These are phyloP conservation scores for Stagonosporopsis cucurbitacearum DNA, from an alignment of 2,329 filamentous ascomycete genomes.

Conservation along the genomic window DNA sequence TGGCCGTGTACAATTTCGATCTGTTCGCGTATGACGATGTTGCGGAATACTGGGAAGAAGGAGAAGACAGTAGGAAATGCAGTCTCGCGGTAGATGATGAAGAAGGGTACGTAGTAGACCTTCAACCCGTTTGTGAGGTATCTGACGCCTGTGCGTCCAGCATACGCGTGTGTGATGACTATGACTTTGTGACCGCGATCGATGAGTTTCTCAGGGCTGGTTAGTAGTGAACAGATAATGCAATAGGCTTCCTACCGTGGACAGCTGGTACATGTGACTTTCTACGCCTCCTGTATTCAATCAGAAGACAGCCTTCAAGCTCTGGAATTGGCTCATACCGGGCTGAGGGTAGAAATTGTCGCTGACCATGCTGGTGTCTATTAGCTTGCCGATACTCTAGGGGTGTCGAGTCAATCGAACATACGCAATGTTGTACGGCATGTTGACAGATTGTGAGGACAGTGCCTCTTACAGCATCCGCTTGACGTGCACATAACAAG, in stretches of 20 bases:
- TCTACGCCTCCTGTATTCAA: constrained; percentile 75
- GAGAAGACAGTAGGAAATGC: constrained; percentile 98
- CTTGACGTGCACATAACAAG: constrained; percentile 31
- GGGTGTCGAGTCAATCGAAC: constrained; percentile 31
- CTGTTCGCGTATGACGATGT: constrained; percentile 90
- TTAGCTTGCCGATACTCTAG: constrained; percentile 17
- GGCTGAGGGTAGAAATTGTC: constrained; percentile 99
- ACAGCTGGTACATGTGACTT: constrained; percentile 97
- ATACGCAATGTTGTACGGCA: constrained; percentile 75
- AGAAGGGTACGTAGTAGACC: constrained; percentile 96
- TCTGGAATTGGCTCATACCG: constrained; percentile 51
- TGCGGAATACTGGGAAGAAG: constrained; percentile 96
- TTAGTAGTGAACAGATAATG: constrained; percentile 12
- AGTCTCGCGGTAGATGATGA: constrained; percentile 91
- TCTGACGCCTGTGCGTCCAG: constrained; percentile 86
- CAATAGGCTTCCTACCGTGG: constrained; percentile 61
- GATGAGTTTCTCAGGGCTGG: constrained; percentile 75
- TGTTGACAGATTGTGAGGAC: constrained; percentile 46
- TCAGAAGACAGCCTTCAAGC: constrained; percentile 25
- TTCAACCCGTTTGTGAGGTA: constrained; percentile 98
- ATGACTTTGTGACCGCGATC: constrained; percentile 98
- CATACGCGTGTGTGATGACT: constrained; percentile 94
- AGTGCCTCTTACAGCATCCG: constrained; percentile 22
- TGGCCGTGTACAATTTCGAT: constrained; percentile 99
- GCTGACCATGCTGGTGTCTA: constrained; percentile 77